Conservation (phyloP, 345 rosid species). For the Microcos paniculata region DNA sequence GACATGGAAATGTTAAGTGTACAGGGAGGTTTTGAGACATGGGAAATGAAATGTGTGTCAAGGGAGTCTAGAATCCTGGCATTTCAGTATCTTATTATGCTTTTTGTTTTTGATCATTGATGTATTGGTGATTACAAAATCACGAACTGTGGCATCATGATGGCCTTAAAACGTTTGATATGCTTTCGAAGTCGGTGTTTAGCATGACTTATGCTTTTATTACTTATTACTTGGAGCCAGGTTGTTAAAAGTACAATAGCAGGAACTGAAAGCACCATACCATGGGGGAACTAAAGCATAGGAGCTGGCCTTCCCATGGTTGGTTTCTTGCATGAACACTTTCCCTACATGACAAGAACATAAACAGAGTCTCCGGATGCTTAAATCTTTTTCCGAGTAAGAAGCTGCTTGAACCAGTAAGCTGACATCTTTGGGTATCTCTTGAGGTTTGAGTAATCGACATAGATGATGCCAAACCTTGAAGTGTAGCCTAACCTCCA, state of each 20-base stretch:
- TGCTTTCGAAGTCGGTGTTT: not conserved
- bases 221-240: not conserved
- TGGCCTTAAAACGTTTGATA: too few species aligned
- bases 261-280: not conserved
- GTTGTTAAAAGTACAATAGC: not conserved
- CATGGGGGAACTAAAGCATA: not conserved
- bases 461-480: conserved; percentile 90
- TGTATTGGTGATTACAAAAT: not conserved
- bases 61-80: too few species aligned
- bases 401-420: conserved; percentile 75
- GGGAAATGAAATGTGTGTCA: too few species aligned
- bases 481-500: conserved; percentile 94
- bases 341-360: not conserved
- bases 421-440: conserved; percentile 96
- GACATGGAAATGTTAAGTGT: too few species aligned
- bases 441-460: conserved; percentile 64
- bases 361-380: not conserved
- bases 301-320: not conserved
- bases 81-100: too few species aligned
- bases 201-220: not conserved
- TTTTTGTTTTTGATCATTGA: too few species aligned
- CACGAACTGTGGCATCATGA: not conserved
- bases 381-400: conserved; percentile 36
- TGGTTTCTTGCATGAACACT: conserved; percentile 4
- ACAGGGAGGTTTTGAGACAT: too few species aligned